A percentile compares a stretch with the other conserved stretches of the same genome.
Conservation (phyloP, 2,329 filamentous ascomycete species). For the Ceratocystis papillata region DNA sequence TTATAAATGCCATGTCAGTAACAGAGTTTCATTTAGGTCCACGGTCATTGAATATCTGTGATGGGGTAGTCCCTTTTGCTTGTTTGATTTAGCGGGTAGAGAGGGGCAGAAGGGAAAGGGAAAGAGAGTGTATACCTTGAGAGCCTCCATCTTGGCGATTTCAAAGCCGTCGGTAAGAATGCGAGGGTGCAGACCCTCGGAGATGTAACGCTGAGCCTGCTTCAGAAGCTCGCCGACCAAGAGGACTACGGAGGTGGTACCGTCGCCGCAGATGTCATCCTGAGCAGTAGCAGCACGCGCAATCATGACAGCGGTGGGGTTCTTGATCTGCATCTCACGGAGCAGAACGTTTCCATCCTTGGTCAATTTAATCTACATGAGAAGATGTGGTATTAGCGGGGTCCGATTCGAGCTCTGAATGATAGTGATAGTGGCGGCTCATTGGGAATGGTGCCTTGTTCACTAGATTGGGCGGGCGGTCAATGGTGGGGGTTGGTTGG, state of each 20-base stretch:
- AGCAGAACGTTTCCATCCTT: constrained; percentile 91
- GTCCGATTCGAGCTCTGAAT: constrained; percentile 27
- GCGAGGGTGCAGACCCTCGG: constrained; percentile 89
- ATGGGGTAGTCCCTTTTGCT: not conserved
- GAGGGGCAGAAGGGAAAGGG: no score
- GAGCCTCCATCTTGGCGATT: constrained; percentile 81
- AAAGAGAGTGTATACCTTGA: constrained; percentile 53
- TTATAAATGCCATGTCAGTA: constrained; percentile 20
- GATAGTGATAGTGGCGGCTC: not conserved
- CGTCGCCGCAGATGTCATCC: constrained; percentile 96
- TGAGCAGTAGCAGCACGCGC: constrained; percentile 83
- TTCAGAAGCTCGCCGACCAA: constrained; percentile 94
- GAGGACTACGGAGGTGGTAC: constrained; percentile 91
- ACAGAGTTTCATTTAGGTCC: not conserved
- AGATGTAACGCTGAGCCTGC: constrained; percentile 92
- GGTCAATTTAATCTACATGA: constrained; percentile 82
- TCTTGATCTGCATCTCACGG: constrained; percentile 86
- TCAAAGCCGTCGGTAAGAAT: constrained; percentile 98
- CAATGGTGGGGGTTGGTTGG: constrained; percentile 25
- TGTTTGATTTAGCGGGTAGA: no score
- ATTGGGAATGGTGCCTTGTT: not conserved
- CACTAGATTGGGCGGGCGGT: constrained; percentile 2
- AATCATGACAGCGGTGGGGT: constrained; percentile 86
- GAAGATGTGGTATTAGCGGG: constrained; percentile 8
- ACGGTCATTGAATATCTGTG: constrained; percentile 19